Conservation (phyloP, 2,329 filamentous ascomycete genomes). For the Aspergillus aculeatus region DNA sequence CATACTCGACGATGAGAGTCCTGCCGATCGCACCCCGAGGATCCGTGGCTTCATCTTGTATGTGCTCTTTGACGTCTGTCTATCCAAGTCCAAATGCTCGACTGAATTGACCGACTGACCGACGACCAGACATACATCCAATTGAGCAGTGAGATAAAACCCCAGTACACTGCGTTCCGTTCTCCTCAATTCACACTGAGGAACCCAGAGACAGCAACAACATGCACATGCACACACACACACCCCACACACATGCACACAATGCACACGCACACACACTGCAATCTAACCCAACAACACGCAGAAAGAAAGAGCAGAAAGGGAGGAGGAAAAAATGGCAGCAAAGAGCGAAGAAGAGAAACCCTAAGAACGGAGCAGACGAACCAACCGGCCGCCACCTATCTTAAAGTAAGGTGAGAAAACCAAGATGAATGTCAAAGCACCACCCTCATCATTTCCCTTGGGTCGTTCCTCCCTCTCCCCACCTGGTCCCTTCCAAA, state of each 20-base stretch:
- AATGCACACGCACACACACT: not conserved
- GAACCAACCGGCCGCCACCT: not conserved
- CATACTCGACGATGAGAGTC: not conserved
- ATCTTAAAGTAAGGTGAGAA: not conserved
- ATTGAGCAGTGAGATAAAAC: not conserved
- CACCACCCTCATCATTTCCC: not conserved
- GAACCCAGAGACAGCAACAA: not conserved
- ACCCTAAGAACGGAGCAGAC: not conserved
- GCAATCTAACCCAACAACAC: not conserved
- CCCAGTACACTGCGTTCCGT: not conserved
- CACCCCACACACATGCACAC: not conserved
- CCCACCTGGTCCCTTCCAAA: not conserved
- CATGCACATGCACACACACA: not conserved
- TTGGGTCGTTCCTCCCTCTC: not conserved
- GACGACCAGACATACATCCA: not conserved
- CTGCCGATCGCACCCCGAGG: not conserved
- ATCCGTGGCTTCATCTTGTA: not conserved
- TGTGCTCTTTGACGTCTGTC: not conserved
- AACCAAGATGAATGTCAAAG: not conserved
- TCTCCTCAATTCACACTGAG: not conserved
- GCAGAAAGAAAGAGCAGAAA: not conserved
- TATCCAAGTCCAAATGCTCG: too few relatives aligned
- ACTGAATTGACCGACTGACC: not conserved
- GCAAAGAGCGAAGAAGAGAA: not conserved
- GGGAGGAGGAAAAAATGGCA: not conserved